These are phyloP conservation scores for Albugo laibachii DNA, from an alignment of 352 stramenopile species.

Conservation along the genomic window DNA sequence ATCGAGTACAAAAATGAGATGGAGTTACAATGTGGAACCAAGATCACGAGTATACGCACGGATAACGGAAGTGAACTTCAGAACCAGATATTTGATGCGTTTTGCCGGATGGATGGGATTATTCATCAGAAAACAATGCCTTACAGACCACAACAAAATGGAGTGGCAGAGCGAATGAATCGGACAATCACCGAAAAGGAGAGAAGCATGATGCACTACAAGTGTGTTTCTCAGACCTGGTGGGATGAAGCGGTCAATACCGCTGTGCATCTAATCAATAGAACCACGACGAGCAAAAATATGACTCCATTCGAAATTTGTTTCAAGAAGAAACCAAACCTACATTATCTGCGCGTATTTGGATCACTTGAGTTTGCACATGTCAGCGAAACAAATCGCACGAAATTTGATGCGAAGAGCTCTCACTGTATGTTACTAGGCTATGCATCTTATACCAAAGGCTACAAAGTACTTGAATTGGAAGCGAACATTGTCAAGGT, in stretches of 20 bases:
- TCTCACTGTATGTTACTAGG: not conserved
- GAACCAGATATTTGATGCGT: conserved; percentile 7
- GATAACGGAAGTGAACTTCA: conserved; percentile 15
- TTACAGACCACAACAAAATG: conserved; percentile 14
- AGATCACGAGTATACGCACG: conserved; percentile 10
- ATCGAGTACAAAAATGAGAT: conserved; percentile 4
- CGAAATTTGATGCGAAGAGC: conserved; percentile 3
- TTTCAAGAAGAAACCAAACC: conserved; percentile 3
- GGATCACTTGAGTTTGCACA: conserved; percentile 3
- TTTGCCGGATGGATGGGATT: conserved; percentile 8
- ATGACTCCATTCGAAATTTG: conserved; percentile 10
- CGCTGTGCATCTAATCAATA: conserved; percentile 12
- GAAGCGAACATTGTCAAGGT: not conserved
- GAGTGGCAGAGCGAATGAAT: conserved; percentile 10
- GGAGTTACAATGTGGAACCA: conserved; percentile 8
- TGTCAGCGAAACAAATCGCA: conserved; percentile 1
- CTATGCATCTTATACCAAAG: not conserved
- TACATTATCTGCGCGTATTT: conserved; percentile 4
- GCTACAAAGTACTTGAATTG: not conserved
- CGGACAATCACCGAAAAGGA: conserved; percentile 4
- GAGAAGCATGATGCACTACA: conserved; percentile 6
- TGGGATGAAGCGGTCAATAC: conserved; percentile 11
- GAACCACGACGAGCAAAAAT: not conserved
- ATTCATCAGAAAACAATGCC: conserved; percentile 9
- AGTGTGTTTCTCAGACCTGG: conserved; percentile 3